Base-by-base conservation (phyloP, 257 asterid genomes). In the Solanum piurae region DNA sequence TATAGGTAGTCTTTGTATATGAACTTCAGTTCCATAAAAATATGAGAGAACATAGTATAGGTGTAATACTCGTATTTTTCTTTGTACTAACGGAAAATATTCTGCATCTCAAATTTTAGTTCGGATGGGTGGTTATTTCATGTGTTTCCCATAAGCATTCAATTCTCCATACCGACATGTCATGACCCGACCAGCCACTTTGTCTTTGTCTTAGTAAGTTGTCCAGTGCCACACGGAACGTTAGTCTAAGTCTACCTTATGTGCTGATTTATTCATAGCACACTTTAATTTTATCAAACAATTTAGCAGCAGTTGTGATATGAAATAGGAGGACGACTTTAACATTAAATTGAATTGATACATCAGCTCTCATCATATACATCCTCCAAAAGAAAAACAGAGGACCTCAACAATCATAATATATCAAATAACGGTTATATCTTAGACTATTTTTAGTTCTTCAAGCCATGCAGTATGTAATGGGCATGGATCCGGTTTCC, bases 401-500 rank as follows among this genome's bases (percentile, higher is more conserved):
- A 10, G 69, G 86, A 40, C 21, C 69, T 49, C 69, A 82, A 79
- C 25, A 44, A 79, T 20, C 18, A 82, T 18, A 11, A 23, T 34
- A 73, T 86, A 85, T 40, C 68, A 86, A 49, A 83, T 58, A 18
- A 46, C 72, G 13, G 36, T 7, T 25, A 52, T 21, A 18, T 40
- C 85, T 87, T 91, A 93, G 86, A 95, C 97, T 76, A 97, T 88
- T 88, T 94, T 92, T 86, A 95, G 93, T 91, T 97, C 98, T 91
- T 93, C 94, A 91, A 97, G 99, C 99, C 99, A 93, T n/a, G 95
- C 92, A 38, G 99, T 92, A 91, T 97, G 99, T 42, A 97, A 88
- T 38, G 98, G 98, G 92, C 98, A 97, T 38, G 99, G 99, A 91
- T 97, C 99, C 5, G 90, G 94, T 89, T 93, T 94, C 74, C 99